A percentile compares a stretch with the other conserved stretches of the same genome.
Conservation (phyloP, 1,284 basidiomycete species). For the Cryptococcus jaspeensis region DNA sequence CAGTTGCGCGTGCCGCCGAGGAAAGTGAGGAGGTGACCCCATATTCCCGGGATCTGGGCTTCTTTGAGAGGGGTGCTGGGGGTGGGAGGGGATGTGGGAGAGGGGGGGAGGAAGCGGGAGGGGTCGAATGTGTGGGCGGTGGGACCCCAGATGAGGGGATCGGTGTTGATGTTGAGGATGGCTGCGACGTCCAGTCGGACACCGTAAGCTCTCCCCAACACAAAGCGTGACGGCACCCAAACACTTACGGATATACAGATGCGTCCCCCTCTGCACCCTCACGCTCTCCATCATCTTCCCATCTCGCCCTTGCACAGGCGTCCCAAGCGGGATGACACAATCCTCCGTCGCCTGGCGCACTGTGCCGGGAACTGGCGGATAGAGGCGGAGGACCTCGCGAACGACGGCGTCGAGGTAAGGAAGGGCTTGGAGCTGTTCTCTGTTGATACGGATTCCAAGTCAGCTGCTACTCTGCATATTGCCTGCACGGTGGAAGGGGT, state of each 20-base stretch:
- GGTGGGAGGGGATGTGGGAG: conserved; percentile 40
- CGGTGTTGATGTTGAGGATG: conserved; percentile 62
- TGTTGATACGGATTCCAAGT: conserved; percentile 7
- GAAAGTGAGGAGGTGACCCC: conserved; percentile 67
- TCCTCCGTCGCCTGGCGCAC: conserved; percentile 61
- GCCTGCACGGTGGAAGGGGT: too few relatives aligned
- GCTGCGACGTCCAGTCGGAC: conserved; percentile 24
- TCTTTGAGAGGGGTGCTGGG: too few relatives aligned
- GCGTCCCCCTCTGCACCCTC: conserved; percentile 36
- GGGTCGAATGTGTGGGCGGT: conserved; percentile 64
- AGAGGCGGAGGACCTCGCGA: conserved; percentile 65
- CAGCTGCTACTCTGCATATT: too few relatives aligned
- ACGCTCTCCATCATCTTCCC: conserved; percentile 49
- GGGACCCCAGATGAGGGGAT: conserved; percentile 63
- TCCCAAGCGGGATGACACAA: conserved; percentile 61
- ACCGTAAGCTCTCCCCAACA: background rate
- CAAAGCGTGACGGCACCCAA: background rate
- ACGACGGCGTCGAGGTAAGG: conserved; percentile 65
- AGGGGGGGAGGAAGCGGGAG: conserved; percentile 26
- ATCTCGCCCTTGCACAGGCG: conserved; percentile 47
- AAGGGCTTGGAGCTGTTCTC: conserved; percentile 53
- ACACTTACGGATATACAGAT: conserved; percentile 46
- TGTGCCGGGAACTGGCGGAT: conserved; percentile 64
- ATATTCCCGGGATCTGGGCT: conserved; percentile 64
- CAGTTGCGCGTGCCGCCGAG: conserved; percentile 65